A percentile compares a stretch with the other conserved stretches of the same genome.
Evolutionary conservation across 2,329 filamentous ascomycete genomes (phyloP).

Genomic region (Phialocephala subalpina): DNA sequence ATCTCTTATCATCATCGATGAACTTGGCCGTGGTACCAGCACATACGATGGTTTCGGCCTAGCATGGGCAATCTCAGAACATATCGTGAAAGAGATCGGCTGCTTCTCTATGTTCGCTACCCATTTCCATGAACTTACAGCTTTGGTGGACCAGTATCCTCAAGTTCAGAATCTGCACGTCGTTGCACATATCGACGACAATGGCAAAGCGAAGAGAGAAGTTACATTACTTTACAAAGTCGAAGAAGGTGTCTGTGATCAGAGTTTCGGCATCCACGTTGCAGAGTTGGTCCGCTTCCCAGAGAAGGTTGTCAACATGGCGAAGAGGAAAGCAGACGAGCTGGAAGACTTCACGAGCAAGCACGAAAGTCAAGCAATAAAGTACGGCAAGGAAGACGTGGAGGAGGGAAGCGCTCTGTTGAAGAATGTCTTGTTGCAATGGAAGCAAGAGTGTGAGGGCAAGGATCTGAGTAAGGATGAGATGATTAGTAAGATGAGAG

Average conservation of each 20-base stretch:
- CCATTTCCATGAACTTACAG: constrained; percentile 97
- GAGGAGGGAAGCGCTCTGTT: constrained; percentile 87
- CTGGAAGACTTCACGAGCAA: constrained; percentile 93
- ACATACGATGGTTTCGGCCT: constrained; percentile 98
- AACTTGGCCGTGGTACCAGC: constrained; percentile 93
- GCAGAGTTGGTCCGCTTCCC: constrained; percentile 97
- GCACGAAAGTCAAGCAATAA: constrained; percentile 66
- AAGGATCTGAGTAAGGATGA: constrained; percentile 73
- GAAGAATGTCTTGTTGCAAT: constrained; percentile 82
- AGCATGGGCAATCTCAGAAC: constrained; percentile 98
- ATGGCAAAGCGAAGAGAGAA: constrained; percentile 64
- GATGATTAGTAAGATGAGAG: constrained; percentile 80
- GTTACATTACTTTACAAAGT: constrained; percentile 98
- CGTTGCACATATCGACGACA: constrained; percentile 82
- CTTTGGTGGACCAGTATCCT: constrained; percentile 83
- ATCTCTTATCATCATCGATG: constrained; percentile 97
- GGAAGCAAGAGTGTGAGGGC: constrained; percentile 79
- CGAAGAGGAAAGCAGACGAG: constrained; percentile 98
- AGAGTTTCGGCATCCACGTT: constrained; percentile 98
- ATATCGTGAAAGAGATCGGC: constrained; percentile 94
- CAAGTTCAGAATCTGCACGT: constrained; percentile 95
- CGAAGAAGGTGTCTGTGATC: constrained; percentile 92
- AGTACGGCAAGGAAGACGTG: constrained; percentile 84
- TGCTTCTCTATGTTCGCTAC: constrained; percentile 96
- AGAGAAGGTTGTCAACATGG: constrained; percentile 97